Evolutionary conservation across 1,139 yeast species (phyloP).

Genomic region (Chernovozyma sophiae-reginae): DNA sequence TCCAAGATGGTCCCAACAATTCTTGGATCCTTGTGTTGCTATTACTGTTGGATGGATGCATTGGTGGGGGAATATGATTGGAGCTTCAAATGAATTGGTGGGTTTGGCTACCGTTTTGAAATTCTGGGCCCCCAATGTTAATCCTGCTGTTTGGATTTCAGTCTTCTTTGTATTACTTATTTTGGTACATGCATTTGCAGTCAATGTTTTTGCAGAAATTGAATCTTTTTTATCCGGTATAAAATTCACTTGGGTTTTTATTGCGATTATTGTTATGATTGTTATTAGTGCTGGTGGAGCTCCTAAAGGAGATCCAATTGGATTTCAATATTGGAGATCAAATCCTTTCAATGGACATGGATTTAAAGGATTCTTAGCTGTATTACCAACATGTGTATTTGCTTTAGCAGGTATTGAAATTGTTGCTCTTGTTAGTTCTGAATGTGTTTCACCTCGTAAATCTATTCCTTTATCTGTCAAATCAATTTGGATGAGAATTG

Average conservation of each 20-base stretch:
- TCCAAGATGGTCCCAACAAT: conserved; percentile 3
- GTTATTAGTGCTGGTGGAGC: conserved; percentile 17
- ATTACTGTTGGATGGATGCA: conserved; percentile 17
- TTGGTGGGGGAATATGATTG: conserved; percentile 15
- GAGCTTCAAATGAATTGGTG: conserved; percentile 7
- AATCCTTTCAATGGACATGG: not conserved
- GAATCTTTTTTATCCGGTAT: conserved; percentile 17
- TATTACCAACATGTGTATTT: not conserved
- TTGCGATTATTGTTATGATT: conserved; percentile 7
- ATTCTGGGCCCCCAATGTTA: conserved; percentile 12
- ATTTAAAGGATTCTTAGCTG: not conserved
- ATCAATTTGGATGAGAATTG: conserved; percentile 16
- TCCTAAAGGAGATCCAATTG: conserved; percentile 7
- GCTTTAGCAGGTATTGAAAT: not conserved
- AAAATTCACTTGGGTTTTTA: conserved; percentile 1
- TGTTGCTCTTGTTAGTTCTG: not conserved
- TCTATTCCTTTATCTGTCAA: not conserved
- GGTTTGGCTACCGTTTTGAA: conserved; percentile 10
- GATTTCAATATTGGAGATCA: conserved; percentile 3
- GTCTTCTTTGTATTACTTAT: conserved; percentile 13
- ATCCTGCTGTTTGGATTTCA: conserved; percentile 14
- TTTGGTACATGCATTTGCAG: conserved; percentile 19
- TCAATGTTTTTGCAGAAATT: conserved; percentile 24
- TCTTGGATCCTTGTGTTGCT: conserved; percentile 14
- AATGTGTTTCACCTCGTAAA: not conserved